Base-by-base conservation (phyloP, 805 yeast genomes). In the Metschnikowia hibisci region DNA sequence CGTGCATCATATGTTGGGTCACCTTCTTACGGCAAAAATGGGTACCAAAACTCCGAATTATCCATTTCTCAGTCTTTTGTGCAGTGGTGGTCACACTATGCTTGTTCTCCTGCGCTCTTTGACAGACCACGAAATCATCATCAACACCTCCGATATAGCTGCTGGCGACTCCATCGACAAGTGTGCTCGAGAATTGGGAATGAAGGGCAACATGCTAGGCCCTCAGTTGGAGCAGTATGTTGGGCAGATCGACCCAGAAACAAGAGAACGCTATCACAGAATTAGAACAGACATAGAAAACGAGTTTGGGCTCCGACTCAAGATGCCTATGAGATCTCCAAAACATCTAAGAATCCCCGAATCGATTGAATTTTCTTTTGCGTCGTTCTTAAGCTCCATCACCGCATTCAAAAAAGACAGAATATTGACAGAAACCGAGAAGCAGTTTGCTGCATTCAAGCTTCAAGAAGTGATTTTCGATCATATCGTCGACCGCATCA, bases 1-100 rank as follows among this genome's bases (percentile, higher is more conserved):
- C 0, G 96, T 91, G 0, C 95, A 93, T 60, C 99, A 93, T 57
- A 91, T 93, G 99, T 69, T 91, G 38, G 99, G 96, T 0, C 99
- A 93, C 65, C 66, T 93, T 4, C 61, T 93, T 23, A 71, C 87
- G 0, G 61, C 72, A 0, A 56, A 53, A 14, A 52, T 70, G 28
- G n/a, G 26, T 4, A 26, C 18, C 12, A 39, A 46, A 13, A 8
- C 25, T 13, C 37, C 44, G 10, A 41, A 58, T 13, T 84, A 69
- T 52, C 95, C 95, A 2, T 87, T 85, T 51, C 53, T 87, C 12
- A 85, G 90, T 53, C 66, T 93, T 20, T 65, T 93, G 25, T 90
- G 82, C 13, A 84, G 95, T 54, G 99, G 99, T 0, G 99, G 99
- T 0, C 99, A 93, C 57, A 90, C 98, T 0, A 81, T 88, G 81